These are phyloP conservation scores for Massarina eburnea DNA, from an alignment of 2,329 filamentous ascomycete species.

Conservation along the genomic window DNA sequence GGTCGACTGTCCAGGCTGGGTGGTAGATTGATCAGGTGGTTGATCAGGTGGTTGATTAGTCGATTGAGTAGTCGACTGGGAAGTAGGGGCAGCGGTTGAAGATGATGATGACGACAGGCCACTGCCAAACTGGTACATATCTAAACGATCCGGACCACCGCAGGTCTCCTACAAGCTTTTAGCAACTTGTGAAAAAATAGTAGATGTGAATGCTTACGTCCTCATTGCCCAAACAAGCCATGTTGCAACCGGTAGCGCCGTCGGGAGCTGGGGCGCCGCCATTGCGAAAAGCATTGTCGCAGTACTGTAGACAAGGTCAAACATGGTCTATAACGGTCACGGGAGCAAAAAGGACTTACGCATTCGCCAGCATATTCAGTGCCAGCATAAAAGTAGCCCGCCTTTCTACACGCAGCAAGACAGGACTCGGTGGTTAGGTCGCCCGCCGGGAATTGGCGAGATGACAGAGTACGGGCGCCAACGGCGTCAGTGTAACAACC, in stretches of 20 bases:
- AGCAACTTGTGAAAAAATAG: neutral
- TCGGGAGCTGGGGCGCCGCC: constrained; percentile 19
- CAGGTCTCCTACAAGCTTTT: constrained; percentile 2
- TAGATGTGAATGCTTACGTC: constrained; percentile 8
- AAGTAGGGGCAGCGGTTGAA: neutral
- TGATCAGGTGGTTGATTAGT: too few relatives aligned
- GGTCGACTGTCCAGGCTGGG: too few relatives aligned
- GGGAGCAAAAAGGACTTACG: neutral
- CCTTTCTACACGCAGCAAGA: constrained; percentile 12
- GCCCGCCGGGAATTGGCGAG: constrained; percentile 3
- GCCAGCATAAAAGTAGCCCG: constrained; percentile 13
- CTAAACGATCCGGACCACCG: constrained; percentile 6
- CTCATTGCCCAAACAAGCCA: constrained; percentile 26
- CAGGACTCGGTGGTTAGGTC: constrained; percentile 16
- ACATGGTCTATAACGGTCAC: neutral
- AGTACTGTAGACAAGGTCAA: constrained; percentile 8
- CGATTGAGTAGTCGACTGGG: neutral
- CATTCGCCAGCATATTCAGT: constrained; percentile 21
- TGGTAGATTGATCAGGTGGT: too few relatives aligned
- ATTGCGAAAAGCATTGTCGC: constrained; percentile 17
- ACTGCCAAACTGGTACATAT: constrained; percentile 3
- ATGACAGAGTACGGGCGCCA: constrained; percentile 9
- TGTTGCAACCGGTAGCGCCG: constrained; percentile 44
- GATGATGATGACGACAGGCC: neutral
- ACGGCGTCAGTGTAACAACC: constrained; percentile 13